A percentile compares a stretch with the other conserved stretches of the same genome.
Conservation (phyloP, 1,284 basidiomycete species). For the Omphalotus olearius region DNA sequence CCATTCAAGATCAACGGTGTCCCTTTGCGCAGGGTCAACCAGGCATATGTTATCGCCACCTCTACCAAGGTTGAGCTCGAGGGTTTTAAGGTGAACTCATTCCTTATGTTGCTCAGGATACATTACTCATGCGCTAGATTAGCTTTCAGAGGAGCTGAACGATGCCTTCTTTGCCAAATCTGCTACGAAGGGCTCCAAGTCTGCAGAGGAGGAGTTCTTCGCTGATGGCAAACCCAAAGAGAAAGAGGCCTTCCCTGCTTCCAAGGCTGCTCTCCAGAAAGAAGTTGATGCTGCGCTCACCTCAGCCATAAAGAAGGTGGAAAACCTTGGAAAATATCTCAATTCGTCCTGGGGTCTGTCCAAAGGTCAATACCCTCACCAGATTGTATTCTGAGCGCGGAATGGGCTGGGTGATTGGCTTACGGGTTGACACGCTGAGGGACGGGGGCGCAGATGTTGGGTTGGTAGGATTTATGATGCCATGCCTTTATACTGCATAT, state of each 20-base stretch:
- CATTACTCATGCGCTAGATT: constrained; percentile 12
- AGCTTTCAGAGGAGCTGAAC: constrained; percentile 88
- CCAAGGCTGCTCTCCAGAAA: constrained; percentile 94
- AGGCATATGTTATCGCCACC: constrained; percentile 99
- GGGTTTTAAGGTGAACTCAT: constrained; percentile 62
- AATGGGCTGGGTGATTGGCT: constrained; percentile 15
- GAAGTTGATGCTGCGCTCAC: constrained; percentile 83
- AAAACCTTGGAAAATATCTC: constrained; percentile 92
- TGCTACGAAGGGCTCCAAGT: constrained; percentile 60
- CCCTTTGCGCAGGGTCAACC: constrained; percentile 96
- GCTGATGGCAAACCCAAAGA: constrained; percentile 89
- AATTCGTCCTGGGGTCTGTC: constrained; percentile 92
- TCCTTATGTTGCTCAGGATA: background rate
- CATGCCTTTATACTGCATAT: constrained; percentile 17
- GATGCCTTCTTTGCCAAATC: constrained; percentile 95
- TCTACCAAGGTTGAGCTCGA: constrained; percentile 92
- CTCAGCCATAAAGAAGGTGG: constrained; percentile 88
- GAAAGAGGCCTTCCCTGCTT: constrained; percentile 88
- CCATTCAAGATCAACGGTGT: constrained; percentile 99
- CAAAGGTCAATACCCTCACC: constrained; percentile 92
- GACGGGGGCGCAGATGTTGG: constrained; percentile 18
- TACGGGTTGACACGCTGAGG: constrained; percentile 1
- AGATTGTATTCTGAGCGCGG: constrained; percentile 71
- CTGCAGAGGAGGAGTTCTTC: constrained; percentile 96
- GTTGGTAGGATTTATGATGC: constrained; percentile 15